phyloP scores from a whole-genome alignment of 2,329 filamentous ascomycete species.

The Colletotrichum sp. region DNA sequence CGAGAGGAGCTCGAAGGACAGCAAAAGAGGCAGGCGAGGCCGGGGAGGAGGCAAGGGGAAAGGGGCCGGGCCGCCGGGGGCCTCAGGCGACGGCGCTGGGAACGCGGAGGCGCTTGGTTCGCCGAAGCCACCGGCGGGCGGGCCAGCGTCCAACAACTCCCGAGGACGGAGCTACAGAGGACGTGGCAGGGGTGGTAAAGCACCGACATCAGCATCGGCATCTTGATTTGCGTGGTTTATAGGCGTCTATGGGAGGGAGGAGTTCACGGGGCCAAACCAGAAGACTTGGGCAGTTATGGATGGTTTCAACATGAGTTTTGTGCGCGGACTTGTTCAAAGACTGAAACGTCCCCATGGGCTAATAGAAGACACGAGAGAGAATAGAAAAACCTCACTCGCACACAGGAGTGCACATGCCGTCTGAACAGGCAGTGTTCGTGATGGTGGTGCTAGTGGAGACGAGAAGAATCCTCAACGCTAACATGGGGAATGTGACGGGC shows the following conservation, averaged over 20 bases:
- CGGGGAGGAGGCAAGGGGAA: constrained; percentile 25
- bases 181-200: constrained; percentile 13
- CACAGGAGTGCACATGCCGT: not conserved
- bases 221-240: not conserved
- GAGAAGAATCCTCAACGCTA: not conserved
- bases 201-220: not conserved
- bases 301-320: not conserved
- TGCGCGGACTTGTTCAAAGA: not conserved
- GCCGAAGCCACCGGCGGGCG: not conserved
- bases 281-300: not conserved
- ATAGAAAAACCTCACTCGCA: not conserved
- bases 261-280: not conserved
- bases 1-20: constrained; percentile 31
- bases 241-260: not conserved
- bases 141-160: not conserved
- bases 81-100: not conserved
- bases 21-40: constrained; percentile 22
- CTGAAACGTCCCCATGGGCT: not conserved
- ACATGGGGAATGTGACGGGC: not conserved
- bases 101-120: not conserved
- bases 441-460: not conserved
- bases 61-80: not conserved
- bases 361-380: not conserved
- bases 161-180: constrained; percentile 11
- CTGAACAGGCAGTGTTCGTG: not conserved